Evolutionary conservation across 2,329 filamentous ascomycete species (phyloP), one percentile per base, ranked within the genome.

Genomic region (Colletotrichum spinosum): DNA sequence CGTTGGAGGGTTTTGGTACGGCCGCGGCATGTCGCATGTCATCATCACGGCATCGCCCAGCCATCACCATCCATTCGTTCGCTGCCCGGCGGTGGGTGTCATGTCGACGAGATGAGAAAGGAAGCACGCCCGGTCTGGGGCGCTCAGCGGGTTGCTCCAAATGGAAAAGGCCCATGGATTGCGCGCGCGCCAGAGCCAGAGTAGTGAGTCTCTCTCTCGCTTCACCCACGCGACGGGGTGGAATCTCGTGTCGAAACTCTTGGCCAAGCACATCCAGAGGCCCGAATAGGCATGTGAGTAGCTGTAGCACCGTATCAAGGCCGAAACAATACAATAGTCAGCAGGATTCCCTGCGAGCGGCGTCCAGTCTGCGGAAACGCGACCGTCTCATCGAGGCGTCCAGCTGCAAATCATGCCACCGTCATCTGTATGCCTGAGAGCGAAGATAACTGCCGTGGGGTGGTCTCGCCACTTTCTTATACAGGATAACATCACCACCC

Each of bases 201-300:
- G 25, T 2, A 15, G 15, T 15, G 15, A 15, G 15, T 15, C 15
- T 25, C 25, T 25, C 25, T 25, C 25, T 25, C 25, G 25, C 25
- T 25, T 25, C 25, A 25, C 25, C 25, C 25, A 25, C 25, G 25
- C 25, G 25, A 25, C 25, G 25, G 25, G 2, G 25, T 53, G 55
- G 42, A 38, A 35, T 38, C 25, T 54, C 55, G 38, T 39, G 44
- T 42, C 42, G 37, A 8, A 15, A 41, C 51, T 38, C 56, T 64
- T 54, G 25, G 50, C 55, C 44, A 39, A 37, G 39, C 17, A 38
- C 13, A 13, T 33, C n/a, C 4, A n/a, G 25, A 55, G 37, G 8
- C 51, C 58, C 35, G 44, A 53, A 59, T 15, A 54, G 49, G 55
- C 17, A 64, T 64, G 60, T 59, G 48, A 42, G 42, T 44, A 54